Evolutionary conservation across 2,329 filamentous ascomycete genomes (phyloP).

Genomic region (Coniochaeta pulveracea): DNA sequence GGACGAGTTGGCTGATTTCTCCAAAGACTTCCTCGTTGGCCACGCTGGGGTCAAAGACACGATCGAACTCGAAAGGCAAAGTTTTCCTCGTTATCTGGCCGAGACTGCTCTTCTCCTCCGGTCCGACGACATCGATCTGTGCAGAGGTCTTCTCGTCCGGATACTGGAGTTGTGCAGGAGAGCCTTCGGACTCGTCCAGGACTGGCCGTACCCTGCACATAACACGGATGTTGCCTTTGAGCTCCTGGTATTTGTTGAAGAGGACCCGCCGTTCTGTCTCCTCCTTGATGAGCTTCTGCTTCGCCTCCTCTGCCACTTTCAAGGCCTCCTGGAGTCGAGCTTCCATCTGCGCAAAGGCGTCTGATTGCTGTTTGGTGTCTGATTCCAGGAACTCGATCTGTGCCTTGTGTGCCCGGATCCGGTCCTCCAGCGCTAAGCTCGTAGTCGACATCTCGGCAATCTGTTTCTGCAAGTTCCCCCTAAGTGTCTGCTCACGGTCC

Average conservation of each 20-base stretch:
- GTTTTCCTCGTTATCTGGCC: slow-evolving; percentile 67
- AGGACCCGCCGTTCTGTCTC: slow-evolving; percentile 83
- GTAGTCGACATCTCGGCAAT: slow-evolving; percentile 49
- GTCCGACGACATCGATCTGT: slow-evolving; percentile 74
- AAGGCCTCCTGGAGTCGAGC: slow-evolving; percentile 69
- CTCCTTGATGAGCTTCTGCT: slow-evolving; percentile 78
- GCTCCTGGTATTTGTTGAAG: slow-evolving; percentile 95
- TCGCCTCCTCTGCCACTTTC: slow-evolving; percentile 54
- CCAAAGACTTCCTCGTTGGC: slow-evolving; percentile 84
- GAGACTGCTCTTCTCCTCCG: slow-evolving; percentile 72
- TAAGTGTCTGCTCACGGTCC: slow-evolving; percentile 53
- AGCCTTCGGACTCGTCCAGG: slow-evolving; percentile 44
- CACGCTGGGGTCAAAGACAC: slow-evolving; percentile 70
- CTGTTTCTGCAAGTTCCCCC: slow-evolving; percentile 37
- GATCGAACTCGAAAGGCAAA: slow-evolving; percentile 82
- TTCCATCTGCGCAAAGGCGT: slow-evolving; percentile 75
- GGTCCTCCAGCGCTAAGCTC: slow-evolving; percentile 59
- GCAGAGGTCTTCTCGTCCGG: slow-evolving; percentile 77
- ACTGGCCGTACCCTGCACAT: slow-evolving; percentile 90
- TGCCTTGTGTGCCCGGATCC: slow-evolving; percentile 63
- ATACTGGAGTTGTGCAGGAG: slow-evolving; percentile 64
- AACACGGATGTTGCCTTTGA: slow-evolving; percentile 96
- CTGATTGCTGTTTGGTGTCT: slow-evolving; percentile 78
- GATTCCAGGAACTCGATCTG: slow-evolving; percentile 86
- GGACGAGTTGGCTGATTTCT: slow-evolving; percentile 92